Conservation (phyloP, 306 rosid species). For the Prunus mongolica region DNA sequence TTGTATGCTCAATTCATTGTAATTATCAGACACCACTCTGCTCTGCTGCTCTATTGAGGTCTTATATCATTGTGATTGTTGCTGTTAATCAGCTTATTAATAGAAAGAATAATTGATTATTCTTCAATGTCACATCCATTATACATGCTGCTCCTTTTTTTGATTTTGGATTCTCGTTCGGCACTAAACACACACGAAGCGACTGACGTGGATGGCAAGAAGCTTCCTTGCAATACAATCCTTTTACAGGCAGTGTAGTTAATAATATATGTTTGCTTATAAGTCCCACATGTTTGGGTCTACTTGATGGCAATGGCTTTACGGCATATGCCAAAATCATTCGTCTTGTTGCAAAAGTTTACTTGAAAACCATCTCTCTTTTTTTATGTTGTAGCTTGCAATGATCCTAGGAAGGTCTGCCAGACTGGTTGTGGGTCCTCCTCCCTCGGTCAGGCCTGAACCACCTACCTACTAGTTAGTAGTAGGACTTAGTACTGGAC, state of each 20-base stretch:
- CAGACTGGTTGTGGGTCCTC: background rate
- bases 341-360: background rate
- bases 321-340: background rate
- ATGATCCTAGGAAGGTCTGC: background rate
- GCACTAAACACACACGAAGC: background rate
- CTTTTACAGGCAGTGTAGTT: background rate
- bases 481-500: background rate
- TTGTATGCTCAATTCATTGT: conserved; percentile 4
- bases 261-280: background rate
- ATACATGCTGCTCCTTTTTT: background rate
- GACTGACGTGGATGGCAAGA: background rate
- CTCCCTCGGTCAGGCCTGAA: background rate
- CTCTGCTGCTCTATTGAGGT: background rate
- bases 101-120: background rate
- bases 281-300: background rate
- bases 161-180: background rate
- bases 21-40: background rate
- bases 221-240: background rate
- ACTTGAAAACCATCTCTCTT: background rate
- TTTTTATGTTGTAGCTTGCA: background rate
- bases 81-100: background rate
- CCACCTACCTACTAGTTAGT: background rate
- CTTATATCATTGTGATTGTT: background rate
- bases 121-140: background rate
- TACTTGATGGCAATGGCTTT: background rate